phyloP scores from a whole-genome alignment of 805 yeast species.

The Candida palmyrensis region DNA sequence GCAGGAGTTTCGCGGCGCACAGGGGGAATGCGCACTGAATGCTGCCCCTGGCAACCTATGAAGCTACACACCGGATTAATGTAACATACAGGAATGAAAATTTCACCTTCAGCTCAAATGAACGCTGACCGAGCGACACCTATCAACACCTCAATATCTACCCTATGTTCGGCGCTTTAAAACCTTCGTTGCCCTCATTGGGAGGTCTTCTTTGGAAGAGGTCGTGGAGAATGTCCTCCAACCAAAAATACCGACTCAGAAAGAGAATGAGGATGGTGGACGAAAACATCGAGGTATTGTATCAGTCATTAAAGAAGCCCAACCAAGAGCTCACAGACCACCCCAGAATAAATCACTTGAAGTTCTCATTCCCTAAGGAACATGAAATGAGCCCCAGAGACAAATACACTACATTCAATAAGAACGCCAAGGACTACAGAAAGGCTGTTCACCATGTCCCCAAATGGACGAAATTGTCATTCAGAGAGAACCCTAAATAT shows the following conservation, averaged over 20 bases:
- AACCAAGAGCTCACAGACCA: slow-evolving; percentile 28
- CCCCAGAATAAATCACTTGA: slow-evolving; percentile 32
- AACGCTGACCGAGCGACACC: no score
- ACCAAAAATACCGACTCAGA: slow-evolving; percentile 82
- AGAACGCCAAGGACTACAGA: slow-evolving; percentile 71
- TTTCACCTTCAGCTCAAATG: no score
- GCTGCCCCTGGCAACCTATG: no score
- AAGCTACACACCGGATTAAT: no score
- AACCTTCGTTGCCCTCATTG: slow-evolving; percentile 46
- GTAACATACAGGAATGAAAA: no score
- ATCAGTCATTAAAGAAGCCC: slow-evolving; percentile 22
- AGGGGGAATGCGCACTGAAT: no score
- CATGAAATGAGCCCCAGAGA: slow-evolving; percentile 73
- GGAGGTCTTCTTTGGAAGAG: slow-evolving; percentile 75
- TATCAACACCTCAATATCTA: not conserved
- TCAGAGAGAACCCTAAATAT: slow-evolving; percentile 73
- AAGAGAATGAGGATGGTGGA: slow-evolving; percentile 80
- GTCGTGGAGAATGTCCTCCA: slow-evolving; percentile 55
- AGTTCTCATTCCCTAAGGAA: slow-evolving; percentile 63
- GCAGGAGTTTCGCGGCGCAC: no score
- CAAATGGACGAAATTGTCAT: slow-evolving; percentile 83
- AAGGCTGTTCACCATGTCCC: slow-evolving; percentile 86
- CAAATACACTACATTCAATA: slow-evolving; percentile 83
- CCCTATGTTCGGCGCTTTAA: slow-evolving; percentile 69
- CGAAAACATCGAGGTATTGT: slow-evolving; percentile 61